Conservation (phyloP, 352 stramenopile genomes). For the Pythium grandisporangium region DNA sequence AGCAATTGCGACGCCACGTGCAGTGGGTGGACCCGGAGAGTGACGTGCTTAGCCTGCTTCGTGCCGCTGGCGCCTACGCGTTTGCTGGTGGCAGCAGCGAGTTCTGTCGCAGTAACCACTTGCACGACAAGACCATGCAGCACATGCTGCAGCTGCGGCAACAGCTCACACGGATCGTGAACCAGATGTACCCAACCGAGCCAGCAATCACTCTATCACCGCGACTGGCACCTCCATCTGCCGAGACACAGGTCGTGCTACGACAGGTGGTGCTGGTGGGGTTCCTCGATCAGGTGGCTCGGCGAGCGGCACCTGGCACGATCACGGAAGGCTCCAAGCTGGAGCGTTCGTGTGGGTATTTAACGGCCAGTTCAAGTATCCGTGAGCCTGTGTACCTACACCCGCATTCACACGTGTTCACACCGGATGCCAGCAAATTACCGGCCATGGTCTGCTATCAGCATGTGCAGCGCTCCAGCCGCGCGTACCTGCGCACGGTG, state of each 20-base stretch:
- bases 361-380: constrained; percentile 40
- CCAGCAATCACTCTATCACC: constrained; percentile 34
- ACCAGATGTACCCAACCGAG: constrained; percentile 44
- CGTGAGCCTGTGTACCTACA: constrained; percentile 80
- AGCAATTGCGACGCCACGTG: constrained; percentile 54
- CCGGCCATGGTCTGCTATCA: constrained; percentile 72
- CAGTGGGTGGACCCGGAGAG: constrained; percentile 80
- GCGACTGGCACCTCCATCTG: constrained; percentile 57
- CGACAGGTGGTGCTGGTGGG: constrained; percentile 72
- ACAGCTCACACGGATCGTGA: constrained; percentile 78
- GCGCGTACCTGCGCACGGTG: constrained; percentile 95
- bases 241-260: constrained; percentile 44
- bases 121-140: constrained; percentile 85
- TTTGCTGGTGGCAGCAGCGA: constrained; percentile 45
- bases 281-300: constrained; percentile 79
- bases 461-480: constrained; percentile 63
- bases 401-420: constrained; percentile 77
- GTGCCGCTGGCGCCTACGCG: constrained; percentile 68
- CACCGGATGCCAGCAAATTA: constrained; percentile 50
- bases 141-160: constrained; percentile 82
- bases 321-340: constrained; percentile 78
- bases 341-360: constrained; percentile 74
- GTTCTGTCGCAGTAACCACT: constrained; percentile 68
- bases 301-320: constrained; percentile 53
- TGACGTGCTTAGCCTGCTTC: constrained; percentile 70